Evolutionary conservation across 2,329 filamentous ascomycete species (phyloP), one percentile per base, ranked within the genome.

Genomic region (Sclerotinia glacialis): DNA sequence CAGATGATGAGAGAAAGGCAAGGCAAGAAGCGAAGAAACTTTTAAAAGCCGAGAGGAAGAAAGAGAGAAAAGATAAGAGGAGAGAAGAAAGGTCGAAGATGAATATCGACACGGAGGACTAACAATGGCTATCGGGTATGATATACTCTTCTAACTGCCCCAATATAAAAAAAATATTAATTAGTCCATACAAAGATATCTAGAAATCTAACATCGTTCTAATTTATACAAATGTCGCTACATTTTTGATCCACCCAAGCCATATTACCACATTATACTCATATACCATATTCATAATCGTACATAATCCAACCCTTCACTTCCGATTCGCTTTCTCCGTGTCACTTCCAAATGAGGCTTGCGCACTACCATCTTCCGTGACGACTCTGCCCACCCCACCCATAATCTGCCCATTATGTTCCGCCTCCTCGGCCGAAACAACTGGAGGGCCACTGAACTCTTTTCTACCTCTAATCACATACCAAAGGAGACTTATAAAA

Each of bases 391-490:
- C 71, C n/a, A 73, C 64, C 3, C 61, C 66, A n/a, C 67, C 71
- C 46, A 73, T 59, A 53, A 71, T 67, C 34, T 72, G 55, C 2
- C 73, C 73, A 66, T 74, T 67, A 54, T 73, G 60, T 65, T 71
- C 73, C 2, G 69, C 66, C 52, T 72, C 64, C 66, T 74, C 73
- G 12, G 66, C 69, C 2, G 64, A 53, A 16, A 71, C 68, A 11
- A 75, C 70, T 21, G 72, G 72, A 5, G 87, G 87, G 0, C 87
- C 87, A 4, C 80, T 86, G 71, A 89, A 90, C 69, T 85, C 82
- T 77, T 86, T 87, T 61, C 86, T 79, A 9, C 86, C 87, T 73
- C 86, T 84, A 1, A 80, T 80, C 70, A 88, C 81, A 76, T 90
- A 89, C 87, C 87, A 90, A 4, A 79, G 69, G 14, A 87, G 76